phyloP scores from a whole-genome alignment of 345 rosid species.

The Bruguiera gymnorhiza region DNA sequence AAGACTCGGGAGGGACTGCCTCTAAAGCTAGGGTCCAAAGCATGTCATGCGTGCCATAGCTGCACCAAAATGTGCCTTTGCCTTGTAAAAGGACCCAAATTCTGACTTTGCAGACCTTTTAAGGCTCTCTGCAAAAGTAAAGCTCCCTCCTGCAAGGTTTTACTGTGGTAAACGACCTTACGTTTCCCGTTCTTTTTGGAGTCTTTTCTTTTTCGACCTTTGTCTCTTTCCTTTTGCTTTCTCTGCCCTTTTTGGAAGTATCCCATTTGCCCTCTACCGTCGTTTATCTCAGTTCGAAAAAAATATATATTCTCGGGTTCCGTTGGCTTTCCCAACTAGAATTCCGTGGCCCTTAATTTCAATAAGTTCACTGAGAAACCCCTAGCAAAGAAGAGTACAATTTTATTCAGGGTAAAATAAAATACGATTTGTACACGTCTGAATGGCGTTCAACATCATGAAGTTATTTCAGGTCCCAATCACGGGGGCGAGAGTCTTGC shows the following conservation, averaged over 20 bases:
- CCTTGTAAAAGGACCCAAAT: not conserved
- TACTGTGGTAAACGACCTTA: slow-evolving; percentile 14
- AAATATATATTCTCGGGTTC: no score
- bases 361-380: no score
- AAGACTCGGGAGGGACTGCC: not conserved
- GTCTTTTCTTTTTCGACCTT: slow-evolving; percentile 21
- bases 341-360: no score
- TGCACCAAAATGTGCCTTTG: not conserved
- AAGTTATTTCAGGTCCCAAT: no score
- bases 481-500: no score
- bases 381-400: no score
- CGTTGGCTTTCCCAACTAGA: no score
- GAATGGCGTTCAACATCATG: no score
- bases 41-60: not conserved
- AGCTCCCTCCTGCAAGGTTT: not conserved
- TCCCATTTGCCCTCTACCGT: slow-evolving; percentile 23
- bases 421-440: no score
- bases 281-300: no score
- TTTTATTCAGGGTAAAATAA: no score
- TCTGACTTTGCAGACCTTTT: not conserved
- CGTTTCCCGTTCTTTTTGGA: slow-evolving; percentile 9
- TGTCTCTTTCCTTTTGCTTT: slow-evolving; percentile 14
- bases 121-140: not conserved
- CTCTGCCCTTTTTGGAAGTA: slow-evolving; percentile 39
- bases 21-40: not conserved